phyloP scores from a whole-genome alignment of 2,329 filamentous ascomycete genomes.

The Penicillium expansum region DNA sequence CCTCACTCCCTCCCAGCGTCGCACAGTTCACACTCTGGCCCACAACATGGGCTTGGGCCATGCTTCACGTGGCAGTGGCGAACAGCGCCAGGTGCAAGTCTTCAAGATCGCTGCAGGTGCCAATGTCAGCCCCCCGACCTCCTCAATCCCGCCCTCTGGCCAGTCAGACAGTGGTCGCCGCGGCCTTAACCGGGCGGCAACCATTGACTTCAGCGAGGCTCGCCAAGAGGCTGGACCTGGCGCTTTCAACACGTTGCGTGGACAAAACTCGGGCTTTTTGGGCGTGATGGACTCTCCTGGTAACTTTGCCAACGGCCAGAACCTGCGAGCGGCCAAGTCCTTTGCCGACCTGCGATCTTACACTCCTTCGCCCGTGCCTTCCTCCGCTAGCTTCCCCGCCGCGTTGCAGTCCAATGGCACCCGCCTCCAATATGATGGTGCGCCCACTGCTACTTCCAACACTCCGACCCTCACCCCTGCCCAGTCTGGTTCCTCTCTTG shows the following conservation, averaged over 20 bases:
- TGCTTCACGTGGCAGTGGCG: constrained; percentile 81
- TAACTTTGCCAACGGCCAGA: constrained; percentile 66
- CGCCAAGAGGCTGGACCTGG: constrained; percentile 64
- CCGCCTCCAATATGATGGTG: constrained; percentile 59
- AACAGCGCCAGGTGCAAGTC: constrained; percentile 86
- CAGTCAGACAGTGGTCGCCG: constrained; percentile 77
- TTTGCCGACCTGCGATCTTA: constrained; percentile 94
- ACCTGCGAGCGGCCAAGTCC: constrained; percentile 89
- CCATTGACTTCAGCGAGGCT: constrained; percentile 88
- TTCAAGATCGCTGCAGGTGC: constrained; percentile 57
- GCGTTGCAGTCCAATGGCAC: constrained; percentile 62
- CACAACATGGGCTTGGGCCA: constrained; percentile 94
- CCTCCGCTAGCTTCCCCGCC: constrained; percentile 81
- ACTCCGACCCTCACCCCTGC: constrained; percentile 66
- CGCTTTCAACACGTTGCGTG: constrained; percentile 69
- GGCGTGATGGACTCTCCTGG: constrained; percentile 78
- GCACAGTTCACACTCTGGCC: constrained; percentile 88
- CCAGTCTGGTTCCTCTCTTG: constrained; percentile 48
- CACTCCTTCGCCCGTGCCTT: constrained; percentile 87
- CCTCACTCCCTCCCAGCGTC: constrained; percentile 77
- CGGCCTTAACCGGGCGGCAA: constrained; percentile 88
- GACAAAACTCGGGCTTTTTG: constrained; percentile 76
- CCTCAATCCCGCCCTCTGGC: constrained; percentile 60
- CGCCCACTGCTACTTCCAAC: constrained; percentile 58
- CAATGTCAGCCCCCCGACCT: constrained; percentile 61